phyloP scores from a whole-genome alignment of 768 basidiomycete species.

The Suillus fuscotomentosus region DNA sequence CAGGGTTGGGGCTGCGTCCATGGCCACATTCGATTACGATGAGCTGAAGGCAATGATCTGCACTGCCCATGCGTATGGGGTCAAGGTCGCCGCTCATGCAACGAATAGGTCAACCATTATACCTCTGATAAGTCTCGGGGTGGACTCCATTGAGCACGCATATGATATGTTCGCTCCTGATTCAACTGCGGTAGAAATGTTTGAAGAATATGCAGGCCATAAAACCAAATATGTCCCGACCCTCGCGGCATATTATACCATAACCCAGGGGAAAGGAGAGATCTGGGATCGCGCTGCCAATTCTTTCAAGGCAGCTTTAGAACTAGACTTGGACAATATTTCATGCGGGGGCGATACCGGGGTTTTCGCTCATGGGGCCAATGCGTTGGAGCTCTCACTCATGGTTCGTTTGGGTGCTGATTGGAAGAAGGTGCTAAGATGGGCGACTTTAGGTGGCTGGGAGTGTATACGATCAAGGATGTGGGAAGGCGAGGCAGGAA shows the following conservation, averaged over 20 bases:
- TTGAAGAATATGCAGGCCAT: constrained; percentile 23
- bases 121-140: constrained; percentile 24
- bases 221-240: constrained; percentile 58
- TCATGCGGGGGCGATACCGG: constrained; percentile 69
- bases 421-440: constrained; percentile 52
- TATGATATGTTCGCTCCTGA: constrained; percentile 20
- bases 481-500: constrained; percentile 40
- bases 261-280: constrained; percentile 15
- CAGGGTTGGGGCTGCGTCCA: constrained; percentile 29
- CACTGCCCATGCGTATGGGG: constrained; percentile 49
- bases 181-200: not conserved
- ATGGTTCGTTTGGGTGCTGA: constrained; percentile 57
- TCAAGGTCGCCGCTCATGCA: constrained; percentile 61
- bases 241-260: constrained; percentile 46
- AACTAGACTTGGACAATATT: constrained; percentile 43
- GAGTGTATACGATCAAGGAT: constrained; percentile 46
- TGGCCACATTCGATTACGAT: constrained; percentile 42
- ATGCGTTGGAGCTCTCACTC: constrained; percentile 57
- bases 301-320: constrained; percentile 47
- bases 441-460: constrained; percentile 63
- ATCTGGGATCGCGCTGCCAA: constrained; percentile 38
- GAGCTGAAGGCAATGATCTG: constrained; percentile 51
- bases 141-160: constrained; percentile 63
- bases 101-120: constrained; percentile 33
- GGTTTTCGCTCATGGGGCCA: constrained; percentile 58